Percentiles rank a stretch among this genome's conserved stretches.
These are phyloP conservation scores for Aulographum hederae DNA, from an alignment of 2,329 filamentous ascomycete genomes.

Conservation along the genomic window DNA sequence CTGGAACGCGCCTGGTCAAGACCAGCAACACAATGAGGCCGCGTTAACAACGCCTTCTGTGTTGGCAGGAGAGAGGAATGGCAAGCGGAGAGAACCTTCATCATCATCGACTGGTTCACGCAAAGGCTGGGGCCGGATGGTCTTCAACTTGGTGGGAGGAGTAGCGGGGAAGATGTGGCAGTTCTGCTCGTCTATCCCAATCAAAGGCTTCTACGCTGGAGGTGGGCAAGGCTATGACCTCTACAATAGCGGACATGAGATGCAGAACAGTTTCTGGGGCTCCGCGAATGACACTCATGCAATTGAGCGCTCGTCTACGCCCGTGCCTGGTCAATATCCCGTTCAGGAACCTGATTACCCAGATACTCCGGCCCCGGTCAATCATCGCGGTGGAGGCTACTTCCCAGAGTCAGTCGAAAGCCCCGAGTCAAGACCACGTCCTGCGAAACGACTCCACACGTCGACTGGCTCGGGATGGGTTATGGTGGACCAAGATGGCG, in stretches of 20 bases:
- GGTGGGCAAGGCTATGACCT: constrained; percentile 56
- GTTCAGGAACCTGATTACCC: constrained; percentile 26
- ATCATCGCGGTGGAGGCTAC: constrained; percentile 28
- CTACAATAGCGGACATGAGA: constrained; percentile 12
- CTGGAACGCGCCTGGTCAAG: constrained; percentile 9
- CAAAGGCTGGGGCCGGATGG: constrained; percentile 36
- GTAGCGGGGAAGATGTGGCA: constrained; percentile 67
- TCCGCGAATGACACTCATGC: constrained; percentile 12
- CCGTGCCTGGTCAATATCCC: constrained; percentile 36
- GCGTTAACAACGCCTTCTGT: no score
- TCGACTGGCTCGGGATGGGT: no score
- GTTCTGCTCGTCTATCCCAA: constrained; percentile 54
- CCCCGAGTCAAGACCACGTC: constrained; percentile 23
- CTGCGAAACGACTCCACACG: constrained; percentile 12
- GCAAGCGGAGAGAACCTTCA: no score
- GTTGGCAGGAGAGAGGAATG: no score
- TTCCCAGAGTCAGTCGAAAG: constrained; percentile 26
- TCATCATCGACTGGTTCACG: background rate
- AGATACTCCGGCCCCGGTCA: constrained; percentile 26
- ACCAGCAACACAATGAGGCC: background rate
- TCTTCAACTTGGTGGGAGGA: constrained; percentile 44
- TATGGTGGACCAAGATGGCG: no score
- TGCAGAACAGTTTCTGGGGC: constrained; percentile 9
- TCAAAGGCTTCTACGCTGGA: constrained; percentile 74
- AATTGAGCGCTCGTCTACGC: constrained; percentile 16